These are phyloP conservation scores for Dioszegia crocea DNA, from an alignment of 768 basidiomycete species.

Conservation along the genomic window DNA sequence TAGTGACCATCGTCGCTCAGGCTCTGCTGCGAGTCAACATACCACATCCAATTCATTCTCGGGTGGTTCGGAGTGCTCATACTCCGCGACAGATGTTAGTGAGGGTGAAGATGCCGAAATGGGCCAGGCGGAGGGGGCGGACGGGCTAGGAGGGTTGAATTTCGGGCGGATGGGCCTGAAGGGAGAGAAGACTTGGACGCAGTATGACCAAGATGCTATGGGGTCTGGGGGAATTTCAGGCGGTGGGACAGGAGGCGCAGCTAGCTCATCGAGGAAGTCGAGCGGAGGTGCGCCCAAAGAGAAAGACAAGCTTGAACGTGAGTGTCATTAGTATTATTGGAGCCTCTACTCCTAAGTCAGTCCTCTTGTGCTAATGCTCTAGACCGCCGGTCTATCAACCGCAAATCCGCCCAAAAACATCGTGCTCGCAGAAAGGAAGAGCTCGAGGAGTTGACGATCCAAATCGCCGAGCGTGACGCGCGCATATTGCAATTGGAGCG, in stretches of 20 bases:
- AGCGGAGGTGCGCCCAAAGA: background rate
- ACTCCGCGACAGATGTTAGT: conserved; percentile 16
- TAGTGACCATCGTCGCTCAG: background rate
- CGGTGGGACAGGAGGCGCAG: background rate
- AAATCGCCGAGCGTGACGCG: conserved; percentile 3
- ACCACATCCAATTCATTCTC: background rate
- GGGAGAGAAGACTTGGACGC: conserved; percentile 8
- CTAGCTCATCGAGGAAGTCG: background rate
- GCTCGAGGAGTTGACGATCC: background rate
- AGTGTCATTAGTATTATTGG: too few relatives aligned
- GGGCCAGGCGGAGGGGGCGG: background rate
- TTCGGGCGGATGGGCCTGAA: conserved; percentile 1
- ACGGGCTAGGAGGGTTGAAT: conserved; percentile 2
- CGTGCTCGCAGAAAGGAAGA: conserved; percentile 16
- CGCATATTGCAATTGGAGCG: conserved; percentile 9
- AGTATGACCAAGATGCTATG: background rate
- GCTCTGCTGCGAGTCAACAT: background rate
- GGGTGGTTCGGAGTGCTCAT: conserved; percentile 14
- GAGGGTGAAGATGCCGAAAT: conserved; percentile 8
- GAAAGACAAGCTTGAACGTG: conserved; percentile 13
- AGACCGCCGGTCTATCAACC: conserved; percentile 25
- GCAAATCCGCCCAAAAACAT: conserved; percentile 23
- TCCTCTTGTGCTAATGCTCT: background rate
- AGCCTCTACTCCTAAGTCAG: too few relatives aligned
- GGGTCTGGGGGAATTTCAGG: background rate